Conservation (phyloP, 2,329 filamentous ascomycete genomes). For the Sordariomycetes sp. region DNA sequence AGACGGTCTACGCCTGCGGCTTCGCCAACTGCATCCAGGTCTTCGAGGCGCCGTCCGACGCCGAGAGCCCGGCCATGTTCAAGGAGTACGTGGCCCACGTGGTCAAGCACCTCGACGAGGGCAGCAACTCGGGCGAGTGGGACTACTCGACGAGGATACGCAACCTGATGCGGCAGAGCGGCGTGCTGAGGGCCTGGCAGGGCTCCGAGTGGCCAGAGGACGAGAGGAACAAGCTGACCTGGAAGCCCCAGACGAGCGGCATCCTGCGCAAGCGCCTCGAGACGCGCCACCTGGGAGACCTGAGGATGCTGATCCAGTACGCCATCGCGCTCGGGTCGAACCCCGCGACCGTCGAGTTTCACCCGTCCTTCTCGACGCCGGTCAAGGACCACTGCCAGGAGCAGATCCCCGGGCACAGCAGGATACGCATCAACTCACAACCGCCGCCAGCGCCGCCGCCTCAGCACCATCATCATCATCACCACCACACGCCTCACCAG, state of each 20-base stretch:
- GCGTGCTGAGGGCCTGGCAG: constrained; percentile 26
- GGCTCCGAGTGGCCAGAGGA: constrained; percentile 22
- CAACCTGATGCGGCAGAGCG: constrained; percentile 31
- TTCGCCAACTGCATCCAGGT: constrained; percentile 34
- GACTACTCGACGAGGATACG: constrained; percentile 33
- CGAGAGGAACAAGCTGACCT: constrained; percentile 23
- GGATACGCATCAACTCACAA: constrained; percentile 3
- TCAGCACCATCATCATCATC: constrained; percentile 7
- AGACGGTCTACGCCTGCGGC: constrained; percentile 38
- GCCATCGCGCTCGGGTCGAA: constrained; percentile 27
- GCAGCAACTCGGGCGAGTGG: constrained; percentile 28
- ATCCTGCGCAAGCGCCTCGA: constrained; percentile 34
- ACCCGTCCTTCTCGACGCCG: constrained; percentile 23
- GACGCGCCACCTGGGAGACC: constrained; percentile 31
- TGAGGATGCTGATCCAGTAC: constrained; percentile 27
- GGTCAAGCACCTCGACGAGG: constrained; percentile 36
- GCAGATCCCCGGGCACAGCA: constrained; percentile 22
- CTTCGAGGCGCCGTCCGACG: constrained; percentile 30
- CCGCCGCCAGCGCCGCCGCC: constrained; percentile 10
- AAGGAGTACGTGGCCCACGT: constrained; percentile 37
- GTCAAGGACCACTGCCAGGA: constrained; percentile 24
- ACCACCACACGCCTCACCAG: background rate
- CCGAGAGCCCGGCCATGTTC: constrained; percentile 26
- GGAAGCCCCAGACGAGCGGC: constrained; percentile 31
- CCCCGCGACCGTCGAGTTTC: constrained; percentile 16